A percentile compares a stretch with the other conserved stretches of the same genome.
Conservation (phyloP, 306 rosid genomes). For the Citrullus colocynthis region DNA sequence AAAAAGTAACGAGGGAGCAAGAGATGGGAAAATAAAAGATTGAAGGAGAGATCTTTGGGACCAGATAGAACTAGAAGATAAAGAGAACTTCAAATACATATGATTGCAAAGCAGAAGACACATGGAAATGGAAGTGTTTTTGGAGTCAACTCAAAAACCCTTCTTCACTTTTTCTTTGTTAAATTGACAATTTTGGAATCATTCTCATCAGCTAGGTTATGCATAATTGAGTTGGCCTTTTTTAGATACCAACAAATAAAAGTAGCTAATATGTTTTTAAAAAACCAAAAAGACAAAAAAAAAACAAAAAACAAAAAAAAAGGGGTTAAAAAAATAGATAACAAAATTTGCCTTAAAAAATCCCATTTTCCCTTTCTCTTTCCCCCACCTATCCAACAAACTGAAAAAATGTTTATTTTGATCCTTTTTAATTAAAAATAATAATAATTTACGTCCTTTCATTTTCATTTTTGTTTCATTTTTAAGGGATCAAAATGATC, state of each 20-base stretch:
- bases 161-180: background rate
- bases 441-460: no score
- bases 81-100: background rate
- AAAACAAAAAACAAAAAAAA: background rate
- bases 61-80: background rate
- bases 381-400: background rate
- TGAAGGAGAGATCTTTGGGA: background rate
- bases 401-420: background rate
- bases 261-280: background rate
- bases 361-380: background rate
- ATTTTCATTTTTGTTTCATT: no score
- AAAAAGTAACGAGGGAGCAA: no score
- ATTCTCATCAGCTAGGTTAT: background rate
- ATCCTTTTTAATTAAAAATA: no score
- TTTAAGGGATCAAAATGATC: no score
- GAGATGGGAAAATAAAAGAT: background rate
- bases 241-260: background rate
- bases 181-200: constrained; percentile 1
- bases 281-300: background rate
- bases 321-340: no score
- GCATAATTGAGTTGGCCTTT: background rate
- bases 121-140: background rate
- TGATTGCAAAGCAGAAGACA: constrained; percentile 5
- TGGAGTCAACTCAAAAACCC: background rate
- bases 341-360: no score